Conservation (phyloP, 257 asterid genomes). For the Solanum bulbocastanum region DNA sequence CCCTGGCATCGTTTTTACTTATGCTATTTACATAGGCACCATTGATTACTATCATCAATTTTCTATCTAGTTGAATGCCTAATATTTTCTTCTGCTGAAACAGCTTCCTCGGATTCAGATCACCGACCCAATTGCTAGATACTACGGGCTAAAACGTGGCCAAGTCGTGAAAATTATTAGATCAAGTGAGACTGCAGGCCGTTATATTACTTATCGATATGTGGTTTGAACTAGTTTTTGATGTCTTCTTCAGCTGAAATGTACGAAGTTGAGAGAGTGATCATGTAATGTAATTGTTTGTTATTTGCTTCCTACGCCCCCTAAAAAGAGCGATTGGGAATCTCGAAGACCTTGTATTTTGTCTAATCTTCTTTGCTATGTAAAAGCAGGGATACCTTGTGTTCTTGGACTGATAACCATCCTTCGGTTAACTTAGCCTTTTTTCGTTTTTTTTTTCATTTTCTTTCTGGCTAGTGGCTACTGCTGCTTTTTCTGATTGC, state of each 20-base stretch:
- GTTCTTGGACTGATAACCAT: not conserved
- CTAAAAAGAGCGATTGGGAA: not conserved
- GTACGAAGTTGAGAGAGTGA: not conserved
- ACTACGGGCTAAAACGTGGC: slow-evolving; percentile 72
- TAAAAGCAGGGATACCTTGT: not conserved
- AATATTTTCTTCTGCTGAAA: not conserved
- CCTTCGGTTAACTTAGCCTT: not conserved
- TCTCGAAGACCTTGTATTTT: not conserved
- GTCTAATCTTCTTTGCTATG: not conserved
- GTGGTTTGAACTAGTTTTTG: slow-evolving; percentile 34
- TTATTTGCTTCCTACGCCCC: not conserved
- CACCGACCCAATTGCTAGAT: slow-evolving; percentile 72
- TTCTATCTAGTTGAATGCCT: not conserved
- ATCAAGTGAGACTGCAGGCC: slow-evolving; percentile 93
- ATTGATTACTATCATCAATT: not conserved
- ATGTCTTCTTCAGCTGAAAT: not conserved
- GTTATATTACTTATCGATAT: slow-evolving; percentile 69
- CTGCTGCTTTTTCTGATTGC: not conserved
- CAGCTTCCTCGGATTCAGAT: slow-evolving; percentile 86
- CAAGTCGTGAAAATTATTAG: slow-evolving; percentile 73
- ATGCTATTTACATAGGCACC: not conserved
- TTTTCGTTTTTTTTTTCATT: not conserved
- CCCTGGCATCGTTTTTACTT: not conserved
- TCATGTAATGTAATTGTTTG: not conserved
- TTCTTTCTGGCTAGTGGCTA: not conserved